A percentile compares a stretch with the other conserved stretches of the same genome.
Conservation (phyloP, 371 early-diverging fungal species). For the Mucor irregularis region DNA sequence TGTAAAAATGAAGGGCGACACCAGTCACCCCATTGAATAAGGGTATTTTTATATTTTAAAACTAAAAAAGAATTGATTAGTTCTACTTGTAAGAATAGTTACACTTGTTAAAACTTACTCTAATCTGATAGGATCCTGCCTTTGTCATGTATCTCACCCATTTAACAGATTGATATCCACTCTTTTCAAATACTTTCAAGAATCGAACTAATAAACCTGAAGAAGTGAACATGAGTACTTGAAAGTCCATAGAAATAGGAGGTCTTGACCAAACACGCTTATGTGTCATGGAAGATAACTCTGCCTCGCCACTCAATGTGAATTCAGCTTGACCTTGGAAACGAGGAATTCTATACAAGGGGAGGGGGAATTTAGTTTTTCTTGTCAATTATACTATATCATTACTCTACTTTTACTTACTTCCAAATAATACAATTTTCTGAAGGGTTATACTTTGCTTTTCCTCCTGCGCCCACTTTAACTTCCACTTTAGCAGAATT, state of each 20-base stretch:
- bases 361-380: too few species aligned
- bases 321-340: conserved; percentile 86
- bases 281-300: conserved; percentile 71
- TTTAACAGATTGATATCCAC: conserved; percentile 86
- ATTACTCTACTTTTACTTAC: conserved; percentile 55
- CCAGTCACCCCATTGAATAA: too few species aligned
- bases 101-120: too few species aligned
- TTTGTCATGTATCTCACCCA: conserved; percentile 96
- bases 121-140: conserved; percentile 86
- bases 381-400: neutral
- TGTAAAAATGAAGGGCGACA: too few species aligned
- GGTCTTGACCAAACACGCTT: conserved; percentile 88
- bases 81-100: too few species aligned
- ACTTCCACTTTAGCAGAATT: conserved; percentile 77
- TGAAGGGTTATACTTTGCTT: conserved; percentile 84
- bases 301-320: conserved; percentile 72
- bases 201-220: conserved; percentile 87
- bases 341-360: conserved; percentile 63
- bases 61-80: too few species aligned
- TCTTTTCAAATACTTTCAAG: conserved; percentile 91
- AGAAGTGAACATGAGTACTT: conserved; percentile 87
- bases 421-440: conserved; percentile 91
- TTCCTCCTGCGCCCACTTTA: conserved; percentile 69
- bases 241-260: conserved; percentile 89
- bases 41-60: too few species aligned